Percentiles rank a stretch among this genome's conserved stretches.
Conservation (phyloP, 176 grass and related monocot species). For the Carex cristatella region DNA sequence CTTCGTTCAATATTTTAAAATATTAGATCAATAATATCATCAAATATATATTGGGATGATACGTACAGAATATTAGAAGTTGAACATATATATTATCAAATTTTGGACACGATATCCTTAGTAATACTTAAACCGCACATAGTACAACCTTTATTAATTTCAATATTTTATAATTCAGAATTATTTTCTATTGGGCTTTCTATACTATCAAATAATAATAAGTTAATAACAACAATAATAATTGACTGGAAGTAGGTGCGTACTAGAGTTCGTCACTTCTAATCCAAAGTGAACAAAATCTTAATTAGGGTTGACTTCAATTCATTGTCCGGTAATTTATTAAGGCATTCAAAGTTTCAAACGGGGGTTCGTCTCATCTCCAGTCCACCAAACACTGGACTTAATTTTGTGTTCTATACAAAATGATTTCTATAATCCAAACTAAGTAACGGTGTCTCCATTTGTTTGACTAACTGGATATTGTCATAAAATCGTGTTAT, state of each 20-base stretch:
- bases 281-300: not conserved
- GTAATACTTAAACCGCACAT: not conserved
- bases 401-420: not conserved
- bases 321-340: not conserved
- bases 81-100: not conserved
- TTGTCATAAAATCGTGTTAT: not conserved
- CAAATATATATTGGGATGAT: not conserved
- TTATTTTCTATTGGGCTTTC: not conserved
- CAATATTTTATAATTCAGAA: not conserved
- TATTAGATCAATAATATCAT: not conserved
- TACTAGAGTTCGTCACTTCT: not conserved
- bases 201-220: not conserved
- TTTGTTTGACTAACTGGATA: not conserved
- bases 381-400: not conserved
- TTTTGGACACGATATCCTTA: not conserved
- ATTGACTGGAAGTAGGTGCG: too few relatives aligned
- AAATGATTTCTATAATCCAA: not conserved
- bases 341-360: not conserved
- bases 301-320: not conserved
- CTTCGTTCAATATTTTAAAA: not conserved
- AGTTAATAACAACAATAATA: not conserved
- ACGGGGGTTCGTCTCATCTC: not conserved
- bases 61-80: not conserved
- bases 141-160: too few relatives aligned
- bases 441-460: not conserved